Base-by-base conservation (phyloP, 495 filamentous ascomycete genomes). In the Filosporella fistucella region DNA sequence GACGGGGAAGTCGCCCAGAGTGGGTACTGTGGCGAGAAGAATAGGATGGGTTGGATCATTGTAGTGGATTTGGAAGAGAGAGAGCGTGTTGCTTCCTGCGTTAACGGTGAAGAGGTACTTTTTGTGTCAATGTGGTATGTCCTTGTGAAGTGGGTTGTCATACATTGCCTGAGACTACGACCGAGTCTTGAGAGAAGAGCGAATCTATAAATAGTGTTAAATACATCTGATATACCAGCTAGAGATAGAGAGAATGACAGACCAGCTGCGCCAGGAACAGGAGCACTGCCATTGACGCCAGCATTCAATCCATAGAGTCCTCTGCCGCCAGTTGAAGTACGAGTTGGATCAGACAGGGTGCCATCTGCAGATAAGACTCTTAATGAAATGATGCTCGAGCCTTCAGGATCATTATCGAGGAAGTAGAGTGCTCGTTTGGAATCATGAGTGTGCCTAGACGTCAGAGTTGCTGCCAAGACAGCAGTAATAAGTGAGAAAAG, bases 51-150 rank as follows among this genome's bases (percentile, higher is more conserved):
- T 16, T 13, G 61, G 60, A 37, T 58, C 50, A 16, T 42, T 28
- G 21, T 50, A 42, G 28, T 56, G 32, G 24, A 64, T 61, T 7
- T 42, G 17, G 44, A 64, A 64, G 17, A 66, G 17, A 17, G 63
- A 56, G 23, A 66, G 21, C n/a, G 63, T 63, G 48, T 66, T 53
- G 17, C 52, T 49, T 7, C 63, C 63, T 16, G 59, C 45, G 35
- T 66, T 66, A 38, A 62, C 54, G 22, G 51, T 57, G 49, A 64
- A 59, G 34, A 66, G 55, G 25, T 60, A 60, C 54, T 57, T 26
- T 26, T 16, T 50, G 29, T 10, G 42, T 47, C 28, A 24, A 21
- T 17, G 26, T 6, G 22, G 12, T 11, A 17, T 23, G 11, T 16
- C 37, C n/a, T 22, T 28, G 11, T 14, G 26, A 17, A 38, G 32